Evolutionary conservation across 768 basidiomycete species (phyloP).

Genomic region (Tephrocybe sp.): DNA sequence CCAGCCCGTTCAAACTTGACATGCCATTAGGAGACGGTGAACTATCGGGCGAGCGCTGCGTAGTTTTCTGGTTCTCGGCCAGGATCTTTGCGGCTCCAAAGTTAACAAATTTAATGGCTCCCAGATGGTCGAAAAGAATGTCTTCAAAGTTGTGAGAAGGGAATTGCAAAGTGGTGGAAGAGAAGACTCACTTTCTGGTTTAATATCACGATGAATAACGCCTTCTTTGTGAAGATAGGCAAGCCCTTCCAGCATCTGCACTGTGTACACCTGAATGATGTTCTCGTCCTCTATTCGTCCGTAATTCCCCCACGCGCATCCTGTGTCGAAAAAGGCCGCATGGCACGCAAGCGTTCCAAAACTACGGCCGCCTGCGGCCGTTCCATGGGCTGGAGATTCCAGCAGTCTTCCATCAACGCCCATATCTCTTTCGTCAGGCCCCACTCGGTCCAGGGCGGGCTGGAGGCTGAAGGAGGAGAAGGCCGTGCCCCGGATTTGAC

Average conservation of each 20-base stretch:
- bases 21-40: conserved; percentile 26
- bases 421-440: too few relatives aligned
- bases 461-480: too few relatives aligned
- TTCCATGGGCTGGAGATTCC: too few relatives aligned
- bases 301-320: conserved; percentile 55
- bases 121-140: conserved; percentile 85
- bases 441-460: too few relatives aligned
- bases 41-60: conserved; percentile 63
- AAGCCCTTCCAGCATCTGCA: conserved; percentile 95
- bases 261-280: conserved; percentile 91
- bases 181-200: conserved; percentile 86
- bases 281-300: conserved; percentile 97
- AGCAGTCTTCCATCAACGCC: too few relatives aligned
- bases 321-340: too few relatives aligned
- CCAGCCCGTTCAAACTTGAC: conserved; percentile 41
- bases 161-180: neutral
- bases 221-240: conserved; percentile 91
- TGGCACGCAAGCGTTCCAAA: too few relatives aligned
- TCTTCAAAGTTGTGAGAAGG: conserved; percentile 48
- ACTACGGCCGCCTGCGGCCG: too few relatives aligned
- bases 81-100: conserved; percentile 98
- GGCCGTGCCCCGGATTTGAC: too few relatives aligned
- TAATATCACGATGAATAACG: conserved; percentile 95
- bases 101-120: conserved; percentile 95
- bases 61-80: conserved; percentile 83